These are phyloP conservation scores for Botrytis aclada DNA, from an alignment of 2,329 filamentous ascomycete species.

Conservation along the genomic window DNA sequence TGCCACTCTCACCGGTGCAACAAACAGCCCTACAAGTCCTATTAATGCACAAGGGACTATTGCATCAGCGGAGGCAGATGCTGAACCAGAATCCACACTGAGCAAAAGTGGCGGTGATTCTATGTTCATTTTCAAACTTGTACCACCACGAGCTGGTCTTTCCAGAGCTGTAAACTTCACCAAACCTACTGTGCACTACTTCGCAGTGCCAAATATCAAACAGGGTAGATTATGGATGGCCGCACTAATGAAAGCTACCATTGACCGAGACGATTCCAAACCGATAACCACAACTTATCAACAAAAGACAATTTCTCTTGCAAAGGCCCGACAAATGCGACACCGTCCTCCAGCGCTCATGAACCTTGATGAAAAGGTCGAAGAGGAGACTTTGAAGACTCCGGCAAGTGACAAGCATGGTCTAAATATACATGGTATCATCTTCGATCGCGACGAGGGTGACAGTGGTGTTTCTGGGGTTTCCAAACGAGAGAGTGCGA, in stretches of 20 bases:
- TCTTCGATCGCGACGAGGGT: conserved; percentile 36
- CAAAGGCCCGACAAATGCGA: conserved; percentile 82
- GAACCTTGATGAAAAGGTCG: conserved; percentile 55
- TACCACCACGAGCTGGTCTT: conserved; percentile 82
- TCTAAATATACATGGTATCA: conserved; percentile 37
- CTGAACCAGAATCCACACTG: conserved; percentile 39
- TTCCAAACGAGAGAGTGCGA: conserved; percentile 29
- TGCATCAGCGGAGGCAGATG: conserved; percentile 44
- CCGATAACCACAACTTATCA: conserved; percentile 90
- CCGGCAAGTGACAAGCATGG: conserved; percentile 36
- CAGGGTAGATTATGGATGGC: conserved; percentile 97
- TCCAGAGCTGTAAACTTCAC: conserved; percentile 95
- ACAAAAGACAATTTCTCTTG: conserved; percentile 90
- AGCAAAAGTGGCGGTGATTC: conserved; percentile 52
- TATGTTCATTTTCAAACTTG: conserved; percentile 97
- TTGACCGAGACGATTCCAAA: conserved; percentile 80
- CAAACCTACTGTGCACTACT: conserved; percentile 95
- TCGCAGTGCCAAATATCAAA: conserved; percentile 86
- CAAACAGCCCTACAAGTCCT: conserved; percentile 56
- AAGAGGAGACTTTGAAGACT: conserved; percentile 35
- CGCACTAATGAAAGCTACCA: conserved; percentile 97
- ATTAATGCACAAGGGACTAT: conserved; percentile 47
- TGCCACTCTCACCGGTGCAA: conserved; percentile 87
- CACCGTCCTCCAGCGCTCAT: conserved; percentile 88
- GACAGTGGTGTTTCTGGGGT: conserved; percentile 38